Percentiles rank a stretch among this genome's conserved stretches.
Conservation (phyloP, 768 basidiomycete species). For the Candolleomyces efflorescens region DNA sequence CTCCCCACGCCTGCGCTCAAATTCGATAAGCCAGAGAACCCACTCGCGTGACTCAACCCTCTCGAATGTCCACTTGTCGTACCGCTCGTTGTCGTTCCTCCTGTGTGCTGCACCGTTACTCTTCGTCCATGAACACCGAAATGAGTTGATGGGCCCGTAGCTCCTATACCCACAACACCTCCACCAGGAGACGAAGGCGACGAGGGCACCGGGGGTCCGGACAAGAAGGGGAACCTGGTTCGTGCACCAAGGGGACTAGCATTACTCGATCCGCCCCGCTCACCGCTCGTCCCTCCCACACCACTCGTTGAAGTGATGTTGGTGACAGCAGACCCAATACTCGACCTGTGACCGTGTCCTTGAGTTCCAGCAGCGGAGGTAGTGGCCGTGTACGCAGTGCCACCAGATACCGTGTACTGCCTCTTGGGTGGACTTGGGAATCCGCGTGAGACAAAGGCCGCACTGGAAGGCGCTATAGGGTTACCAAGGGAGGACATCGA, state of each 20-base stretch:
- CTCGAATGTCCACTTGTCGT: conserved; percentile 1
- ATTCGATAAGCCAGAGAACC: neutral
- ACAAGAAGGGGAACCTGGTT: conserved; percentile 9
- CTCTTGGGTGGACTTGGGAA: neutral
- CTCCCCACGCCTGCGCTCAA: neutral
- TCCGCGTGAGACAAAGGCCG: conserved; percentile 5
- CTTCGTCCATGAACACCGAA: neutral
- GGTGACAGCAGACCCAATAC: too few relatives aligned
- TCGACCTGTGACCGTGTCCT: neutral
- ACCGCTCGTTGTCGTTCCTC: neutral
- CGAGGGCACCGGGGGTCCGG: neutral
- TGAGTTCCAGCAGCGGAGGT: neutral
- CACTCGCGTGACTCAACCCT: conserved; percentile 6
- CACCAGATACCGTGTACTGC: neutral
- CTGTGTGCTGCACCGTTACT: neutral
- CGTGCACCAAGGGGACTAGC: neutral
- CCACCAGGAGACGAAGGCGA: neutral
- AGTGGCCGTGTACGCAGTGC: neutral
- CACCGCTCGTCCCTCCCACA: neutral
- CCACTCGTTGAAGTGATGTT: neutral
- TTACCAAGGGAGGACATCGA: conserved; percentile 86
- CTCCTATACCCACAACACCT: neutral
- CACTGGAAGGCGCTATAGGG: conserved; percentile 49
- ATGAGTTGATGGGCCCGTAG: neutral
- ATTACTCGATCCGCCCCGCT: too few relatives aligned